phyloP scores from a whole-genome alignment of 116 monocot genomes.

The Phalaenopsis hybrid region DNA sequence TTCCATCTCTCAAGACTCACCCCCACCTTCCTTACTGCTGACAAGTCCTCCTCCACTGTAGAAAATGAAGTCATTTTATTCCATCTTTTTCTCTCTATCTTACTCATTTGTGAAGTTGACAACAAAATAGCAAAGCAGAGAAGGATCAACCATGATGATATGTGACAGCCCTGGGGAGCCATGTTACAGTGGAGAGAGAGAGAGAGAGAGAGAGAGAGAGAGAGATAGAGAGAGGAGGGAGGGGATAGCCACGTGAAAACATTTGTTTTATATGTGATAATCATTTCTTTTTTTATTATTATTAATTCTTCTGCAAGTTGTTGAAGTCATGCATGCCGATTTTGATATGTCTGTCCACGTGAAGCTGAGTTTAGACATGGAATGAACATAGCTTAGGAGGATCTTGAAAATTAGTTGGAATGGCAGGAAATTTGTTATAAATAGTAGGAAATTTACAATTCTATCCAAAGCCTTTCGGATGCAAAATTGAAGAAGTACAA shows the following conservation, averaged over 20 bases:
- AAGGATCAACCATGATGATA: neutral
- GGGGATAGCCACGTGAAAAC: neutral
- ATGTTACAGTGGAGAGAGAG: fast-evolving
- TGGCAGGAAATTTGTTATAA: too few relatives aligned
- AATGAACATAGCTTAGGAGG: too few relatives aligned
- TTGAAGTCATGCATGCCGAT: too few relatives aligned
- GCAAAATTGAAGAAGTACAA: too few relatives aligned
- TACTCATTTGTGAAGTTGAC: neutral
- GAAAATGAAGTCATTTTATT: neutral
- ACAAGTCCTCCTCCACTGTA: neutral
- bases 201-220: too few relatives aligned
- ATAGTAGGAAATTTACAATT: too few relatives aligned
- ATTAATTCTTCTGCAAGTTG: neutral
- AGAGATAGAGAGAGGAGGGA: too few relatives aligned
- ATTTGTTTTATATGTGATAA: neutral
- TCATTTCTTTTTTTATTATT: neutral
- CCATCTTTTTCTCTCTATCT: neutral
- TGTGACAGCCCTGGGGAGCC: neutral
- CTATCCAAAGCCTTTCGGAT: too few relatives aligned
- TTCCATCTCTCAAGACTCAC: neutral
- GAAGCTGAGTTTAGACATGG: too few relatives aligned
- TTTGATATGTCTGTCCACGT: too few relatives aligned
- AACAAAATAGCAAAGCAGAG: neutral
- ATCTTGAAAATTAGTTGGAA: too few relatives aligned
- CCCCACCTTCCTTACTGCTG: neutral